phyloP scores from a whole-genome alignment of 164 flowering plant species.

The Brasenia schreberi region DNA sequence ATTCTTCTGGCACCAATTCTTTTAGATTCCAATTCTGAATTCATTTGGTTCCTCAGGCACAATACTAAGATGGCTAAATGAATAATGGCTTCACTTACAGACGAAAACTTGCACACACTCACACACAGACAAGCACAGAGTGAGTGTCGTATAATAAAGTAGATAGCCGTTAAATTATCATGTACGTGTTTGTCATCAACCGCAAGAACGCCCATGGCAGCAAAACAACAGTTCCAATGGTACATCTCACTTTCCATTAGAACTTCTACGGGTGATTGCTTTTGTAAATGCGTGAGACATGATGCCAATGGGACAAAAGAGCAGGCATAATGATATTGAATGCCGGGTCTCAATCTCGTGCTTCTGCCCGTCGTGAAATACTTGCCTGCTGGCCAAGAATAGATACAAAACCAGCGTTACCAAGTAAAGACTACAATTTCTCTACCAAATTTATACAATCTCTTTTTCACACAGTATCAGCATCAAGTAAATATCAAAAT shows the following conservation, averaged over 20 bases:
- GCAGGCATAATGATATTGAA: conserved; percentile 76
- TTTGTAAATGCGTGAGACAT: conserved; percentile 59
- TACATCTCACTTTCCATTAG: conserved; percentile 2
- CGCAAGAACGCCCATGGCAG: neutral
- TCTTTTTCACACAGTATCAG: no score
- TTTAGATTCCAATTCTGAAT: no score
- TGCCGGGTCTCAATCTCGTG: conserved; percentile 78
- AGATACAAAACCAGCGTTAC: neutral
- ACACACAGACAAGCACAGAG: no score
- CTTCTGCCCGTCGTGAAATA: conserved; percentile 66
- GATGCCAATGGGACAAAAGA: conserved; percentile 81
- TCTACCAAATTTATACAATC: no score
- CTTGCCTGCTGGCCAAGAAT: conserved; percentile 37
- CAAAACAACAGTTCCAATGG: neutral
- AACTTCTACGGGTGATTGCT: conserved; percentile 24
- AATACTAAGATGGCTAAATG: no score
- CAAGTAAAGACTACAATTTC: neutral
- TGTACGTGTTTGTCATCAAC: neutral
- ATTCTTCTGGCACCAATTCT: no score
- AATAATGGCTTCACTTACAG: no score
- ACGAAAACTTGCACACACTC: no score
- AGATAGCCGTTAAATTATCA: no score
- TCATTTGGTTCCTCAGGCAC: no score
- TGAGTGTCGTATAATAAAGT: no score
- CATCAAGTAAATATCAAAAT: no score